Evolutionary conservation across 192 early-diverging fungal species (phyloP).

Genomic region (Rhizoclosmatium sp.): DNA sequence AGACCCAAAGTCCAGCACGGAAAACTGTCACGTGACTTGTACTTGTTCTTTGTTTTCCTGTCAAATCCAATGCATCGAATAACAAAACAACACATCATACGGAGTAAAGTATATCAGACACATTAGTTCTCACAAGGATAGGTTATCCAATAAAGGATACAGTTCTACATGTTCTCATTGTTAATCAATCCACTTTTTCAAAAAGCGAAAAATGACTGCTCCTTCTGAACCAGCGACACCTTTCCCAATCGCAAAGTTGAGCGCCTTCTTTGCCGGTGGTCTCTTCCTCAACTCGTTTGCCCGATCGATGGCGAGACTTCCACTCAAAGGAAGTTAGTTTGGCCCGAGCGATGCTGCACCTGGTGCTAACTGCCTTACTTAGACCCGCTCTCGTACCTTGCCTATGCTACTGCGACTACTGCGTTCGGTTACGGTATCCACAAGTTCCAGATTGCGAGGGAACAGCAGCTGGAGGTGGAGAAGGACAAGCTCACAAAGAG

Average conservation of each 20-base stretch:
- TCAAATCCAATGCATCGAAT: too few species aligned
- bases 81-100: too few species aligned
- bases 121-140: too few species aligned
- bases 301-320: slow-evolving; percentile 28
- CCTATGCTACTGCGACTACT: slow-evolving; percentile 11
- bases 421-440: slow-evolving; percentile 25
- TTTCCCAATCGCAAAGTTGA: background rate
- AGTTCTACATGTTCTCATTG: too few species aligned
- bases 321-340: slow-evolving; percentile 20
- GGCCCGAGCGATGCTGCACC: background rate
- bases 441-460: background rate
- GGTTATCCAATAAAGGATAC: too few species aligned
- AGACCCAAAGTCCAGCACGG: too few species aligned
- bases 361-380: background rate
- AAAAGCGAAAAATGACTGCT: background rate
- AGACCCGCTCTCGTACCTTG: slow-evolving; percentile 36
- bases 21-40: too few species aligned
- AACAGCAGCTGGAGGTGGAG: slow-evolving; percentile 8
- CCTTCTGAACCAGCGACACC: background rate
- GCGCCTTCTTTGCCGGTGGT: background rate
- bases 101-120: too few species aligned
- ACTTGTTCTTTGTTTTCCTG: too few species aligned
- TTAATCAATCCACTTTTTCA: background rate
- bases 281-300: slow-evolving; percentile 31
- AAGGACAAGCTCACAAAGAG: slow-evolving; percentile 25